A percentile compares a stretch with the other conserved stretches of the same genome.
Evolutionary conservation across 1,284 basidiomycete species (phyloP).

Genomic region (Pisolithus thermaeus): DNA sequence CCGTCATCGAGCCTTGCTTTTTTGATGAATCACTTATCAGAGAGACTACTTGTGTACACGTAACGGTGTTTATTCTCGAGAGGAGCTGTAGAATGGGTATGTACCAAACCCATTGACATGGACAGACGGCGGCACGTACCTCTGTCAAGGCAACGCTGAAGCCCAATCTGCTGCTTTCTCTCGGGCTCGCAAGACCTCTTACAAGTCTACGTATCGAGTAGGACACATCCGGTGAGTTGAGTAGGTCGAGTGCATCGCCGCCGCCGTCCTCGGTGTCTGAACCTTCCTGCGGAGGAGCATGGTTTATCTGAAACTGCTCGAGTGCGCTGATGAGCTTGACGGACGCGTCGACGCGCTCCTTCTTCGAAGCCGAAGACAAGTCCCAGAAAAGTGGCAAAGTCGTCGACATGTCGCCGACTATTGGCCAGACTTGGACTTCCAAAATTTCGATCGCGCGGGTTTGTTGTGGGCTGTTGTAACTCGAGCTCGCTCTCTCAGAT

Average conservation of each 20-base stretch:
- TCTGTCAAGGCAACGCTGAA: slow-evolving; percentile 96
- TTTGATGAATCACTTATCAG: slow-evolving; percentile 69
- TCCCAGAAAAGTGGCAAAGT: slow-evolving; percentile 93
- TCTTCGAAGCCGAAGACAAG: slow-evolving; percentile 78
- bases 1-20: slow-evolving; percentile 67
- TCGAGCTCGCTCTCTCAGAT: not conserved
- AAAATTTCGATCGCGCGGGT: slow-evolving; percentile 11
- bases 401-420: slow-evolving; percentile 54
- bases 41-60: slow-evolving; percentile 69
- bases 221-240: slow-evolving; percentile 84
- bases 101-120: not conserved
- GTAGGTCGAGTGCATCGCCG: slow-evolving; percentile 46
- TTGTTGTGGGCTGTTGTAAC: slow-evolving; percentile 22
- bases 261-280: slow-evolving; percentile 42
- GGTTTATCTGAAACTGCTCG: slow-evolving; percentile 74
- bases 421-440: not conserved
- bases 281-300: slow-evolving; percentile 39
- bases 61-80: slow-evolving; percentile 73
- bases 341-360: slow-evolving; percentile 81
- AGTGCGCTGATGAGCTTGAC: slow-evolving; percentile 78
- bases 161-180: slow-evolving; percentile 89
- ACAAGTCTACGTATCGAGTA: slow-evolving; percentile 84
- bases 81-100: slow-evolving; percentile 57
- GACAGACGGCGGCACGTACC: slow-evolving; percentile 40
- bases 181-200: slow-evolving; percentile 83